Evolutionary conservation across 805 yeast species (phyloP).

Genomic region (Candida palmyrensis): DNA sequence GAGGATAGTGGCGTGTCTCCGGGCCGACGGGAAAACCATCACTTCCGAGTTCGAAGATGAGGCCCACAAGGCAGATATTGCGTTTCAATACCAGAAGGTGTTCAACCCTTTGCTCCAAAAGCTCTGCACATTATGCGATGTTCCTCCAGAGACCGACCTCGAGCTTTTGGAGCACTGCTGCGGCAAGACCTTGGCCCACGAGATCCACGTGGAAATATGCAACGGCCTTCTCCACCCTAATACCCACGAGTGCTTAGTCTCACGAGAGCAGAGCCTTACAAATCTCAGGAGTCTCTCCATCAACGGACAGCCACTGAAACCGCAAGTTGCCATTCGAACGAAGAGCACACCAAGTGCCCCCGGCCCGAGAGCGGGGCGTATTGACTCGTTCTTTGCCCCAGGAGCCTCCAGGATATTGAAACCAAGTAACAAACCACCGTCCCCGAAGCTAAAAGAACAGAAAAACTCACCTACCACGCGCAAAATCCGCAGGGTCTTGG

Average conservation of each 20-base stretch:
- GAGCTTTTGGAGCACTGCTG: slow-evolving; percentile 42
- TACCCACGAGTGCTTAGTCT: slow-evolving; percentile 39
- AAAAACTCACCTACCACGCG: background rate
- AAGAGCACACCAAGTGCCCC: slow-evolving; percentile 3
- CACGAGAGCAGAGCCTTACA: slow-evolving; percentile 40
- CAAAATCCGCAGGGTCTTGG: background rate
- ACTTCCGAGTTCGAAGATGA: slow-evolving; percentile 59
- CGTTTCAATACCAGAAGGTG: slow-evolving; percentile 83
- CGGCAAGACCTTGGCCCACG: slow-evolving; percentile 39
- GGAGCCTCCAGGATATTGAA: background rate
- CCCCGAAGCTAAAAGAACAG: background rate
- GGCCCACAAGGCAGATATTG: slow-evolving; percentile 61
- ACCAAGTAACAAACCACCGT: background rate
- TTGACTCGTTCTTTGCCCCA: slow-evolving; percentile 4
- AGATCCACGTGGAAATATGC: slow-evolving; percentile 53
- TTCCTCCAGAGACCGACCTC: slow-evolving; percentile 40
- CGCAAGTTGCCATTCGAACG: slow-evolving; percentile 7
- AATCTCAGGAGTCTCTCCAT: slow-evolving; percentile 2
- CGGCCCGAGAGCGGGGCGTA: slow-evolving; percentile 2
- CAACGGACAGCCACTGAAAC: slow-evolving; percentile 3
- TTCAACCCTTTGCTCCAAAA: slow-evolving; percentile 54
- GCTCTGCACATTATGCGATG: slow-evolving; percentile 55
- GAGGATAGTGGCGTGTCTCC: slow-evolving; percentile 49
- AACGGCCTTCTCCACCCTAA: slow-evolving; percentile 65
- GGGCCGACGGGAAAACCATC: slow-evolving; percentile 56